Evolutionary conservation across 1,284 basidiomycete species (phyloP).

Genomic region (Phellopilus nigrolimitatus): DNA sequence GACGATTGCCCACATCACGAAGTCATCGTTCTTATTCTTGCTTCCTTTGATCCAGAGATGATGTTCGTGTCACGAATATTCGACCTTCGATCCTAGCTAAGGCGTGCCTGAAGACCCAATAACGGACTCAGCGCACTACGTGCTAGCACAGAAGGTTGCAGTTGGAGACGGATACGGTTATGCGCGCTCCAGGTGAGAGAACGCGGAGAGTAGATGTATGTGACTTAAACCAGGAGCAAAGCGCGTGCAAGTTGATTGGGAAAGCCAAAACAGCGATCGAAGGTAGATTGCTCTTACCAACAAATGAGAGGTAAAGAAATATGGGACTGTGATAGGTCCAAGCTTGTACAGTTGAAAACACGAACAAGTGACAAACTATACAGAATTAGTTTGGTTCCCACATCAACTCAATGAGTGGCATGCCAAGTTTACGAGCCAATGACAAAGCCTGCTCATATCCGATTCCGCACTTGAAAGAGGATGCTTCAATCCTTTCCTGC

Average conservation of each 20-base stretch:
- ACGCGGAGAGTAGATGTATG: constrained; percentile 24
- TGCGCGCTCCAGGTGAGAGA: constrained; percentile 27
- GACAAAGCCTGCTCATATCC: constrained; percentile 58
- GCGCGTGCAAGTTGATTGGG: constrained; percentile 23
- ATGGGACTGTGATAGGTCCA: no score
- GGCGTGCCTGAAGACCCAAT: constrained; percentile 30
- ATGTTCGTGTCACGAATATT: constrained; percentile 24
- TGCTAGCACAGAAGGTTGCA: constrained; percentile 23
- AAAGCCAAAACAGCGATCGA: constrained; percentile 20
- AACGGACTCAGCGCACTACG: constrained; percentile 30
- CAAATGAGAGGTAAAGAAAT: no score
- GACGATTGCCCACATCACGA: constrained; percentile 7
- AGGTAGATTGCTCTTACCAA: constrained; percentile 16
- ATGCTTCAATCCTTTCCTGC: constrained; percentile 62
- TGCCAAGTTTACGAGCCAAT: constrained; percentile 59
- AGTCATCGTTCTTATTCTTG: constrained; percentile 15
- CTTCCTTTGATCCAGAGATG: neutral
- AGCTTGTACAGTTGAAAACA: no score
- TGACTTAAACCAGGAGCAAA: constrained; percentile 23
- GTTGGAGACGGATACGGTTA: neutral
- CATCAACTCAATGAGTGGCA: constrained; percentile 65
- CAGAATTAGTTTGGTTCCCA: constrained; percentile 47
- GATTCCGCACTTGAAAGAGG: constrained; percentile 72
- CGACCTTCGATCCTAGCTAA: constrained; percentile 23
- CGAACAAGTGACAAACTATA: neutral